phyloP scores from a whole-genome alignment of 1,284 basidiomycete species.

The Cutaneotrichosporon dermatis region DNA sequence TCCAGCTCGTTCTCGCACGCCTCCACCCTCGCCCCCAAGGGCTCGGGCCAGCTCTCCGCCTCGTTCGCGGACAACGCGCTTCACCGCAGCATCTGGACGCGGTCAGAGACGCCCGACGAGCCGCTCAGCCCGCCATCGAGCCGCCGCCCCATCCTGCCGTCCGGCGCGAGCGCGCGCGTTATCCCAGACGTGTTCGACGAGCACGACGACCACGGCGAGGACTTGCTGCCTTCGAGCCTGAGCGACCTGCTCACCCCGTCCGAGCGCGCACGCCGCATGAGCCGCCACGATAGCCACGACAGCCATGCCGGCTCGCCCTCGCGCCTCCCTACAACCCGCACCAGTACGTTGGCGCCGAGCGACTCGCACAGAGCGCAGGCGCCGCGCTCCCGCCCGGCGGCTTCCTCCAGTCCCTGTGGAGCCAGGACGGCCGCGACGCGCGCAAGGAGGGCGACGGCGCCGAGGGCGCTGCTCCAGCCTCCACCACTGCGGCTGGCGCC shows the following conservation, averaged over 20 bases:
- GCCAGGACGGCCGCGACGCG: slow-evolving; percentile 41
- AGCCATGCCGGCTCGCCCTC: slow-evolving; percentile 28
- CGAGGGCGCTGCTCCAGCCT: too few species aligned
- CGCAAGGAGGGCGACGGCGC: slow-evolving; percentile 16
- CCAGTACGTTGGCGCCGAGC: slow-evolving; percentile 25
- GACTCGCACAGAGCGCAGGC: slow-evolving; percentile 45
- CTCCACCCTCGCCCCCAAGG: slow-evolving; percentile 18
- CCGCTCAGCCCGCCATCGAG: slow-evolving; percentile 29
- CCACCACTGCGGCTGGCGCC: not conserved
- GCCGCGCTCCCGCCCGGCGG: slow-evolving; percentile 37
- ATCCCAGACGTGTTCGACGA: slow-evolving; percentile 30
- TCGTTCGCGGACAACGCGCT: slow-evolving; percentile 35
- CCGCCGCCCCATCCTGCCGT: slow-evolving; percentile 23
- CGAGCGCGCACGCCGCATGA: slow-evolving; percentile 71
- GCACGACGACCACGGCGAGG: slow-evolving; percentile 66
- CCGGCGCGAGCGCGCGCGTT: slow-evolving; percentile 14
- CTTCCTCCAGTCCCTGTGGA: slow-evolving; percentile 46
- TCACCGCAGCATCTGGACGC: slow-evolving; percentile 40
- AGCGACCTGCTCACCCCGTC: slow-evolving; percentile 82
- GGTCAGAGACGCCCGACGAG: slow-evolving; percentile 37
- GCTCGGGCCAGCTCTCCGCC: slow-evolving; percentile 33
- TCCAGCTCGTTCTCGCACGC: slow-evolving; percentile 42
- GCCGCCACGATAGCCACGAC: slow-evolving; percentile 52
- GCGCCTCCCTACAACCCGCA: slow-evolving; percentile 23
- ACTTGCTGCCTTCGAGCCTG: slow-evolving; percentile 76